phyloP scores from a whole-genome alignment of 2,329 filamentous ascomycete genomes.

The Volutella citrinella region DNA sequence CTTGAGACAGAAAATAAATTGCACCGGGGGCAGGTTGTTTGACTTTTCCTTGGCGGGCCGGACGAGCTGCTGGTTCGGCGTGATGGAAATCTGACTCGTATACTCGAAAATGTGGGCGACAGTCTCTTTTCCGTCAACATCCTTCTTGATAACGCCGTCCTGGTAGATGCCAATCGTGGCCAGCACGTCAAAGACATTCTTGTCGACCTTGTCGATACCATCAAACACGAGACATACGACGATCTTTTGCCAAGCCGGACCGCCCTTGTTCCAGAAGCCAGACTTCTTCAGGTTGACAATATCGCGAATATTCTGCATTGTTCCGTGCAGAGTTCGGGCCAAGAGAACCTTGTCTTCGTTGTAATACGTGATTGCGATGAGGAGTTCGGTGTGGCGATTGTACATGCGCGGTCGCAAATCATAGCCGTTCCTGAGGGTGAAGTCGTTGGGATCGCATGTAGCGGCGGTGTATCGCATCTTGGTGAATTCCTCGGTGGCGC shows the following conservation, averaged over 20 bases:
- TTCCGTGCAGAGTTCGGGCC: constrained; percentile 82
- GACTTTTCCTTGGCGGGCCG: constrained; percentile 79
- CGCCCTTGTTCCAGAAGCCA: constrained; percentile 95
- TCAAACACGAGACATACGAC: constrained; percentile 92
- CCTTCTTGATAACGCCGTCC: constrained; percentile 93
- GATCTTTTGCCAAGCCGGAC: constrained; percentile 95
- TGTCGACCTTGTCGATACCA: constrained; percentile 91
- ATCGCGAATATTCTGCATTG: constrained; percentile 94
- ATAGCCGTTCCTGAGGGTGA: constrained; percentile 93
- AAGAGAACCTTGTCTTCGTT: constrained; percentile 92
- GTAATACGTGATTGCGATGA: constrained; percentile 95
- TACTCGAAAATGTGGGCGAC: constrained; percentile 94
- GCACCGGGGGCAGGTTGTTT: constrained; percentile 79
- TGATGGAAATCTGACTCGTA: constrained; percentile 89
- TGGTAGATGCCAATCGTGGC: constrained; percentile 93
- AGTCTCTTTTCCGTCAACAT: constrained; percentile 89
- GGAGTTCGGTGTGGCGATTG: constrained; percentile 87
- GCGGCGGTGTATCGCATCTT: constrained; percentile 95
- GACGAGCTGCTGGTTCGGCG: constrained; percentile 85
- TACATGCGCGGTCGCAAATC: constrained; percentile 93
- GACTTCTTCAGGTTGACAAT: constrained; percentile 95
- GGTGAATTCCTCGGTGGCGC: constrained; percentile 85
- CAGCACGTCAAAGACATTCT: constrained; percentile 81
- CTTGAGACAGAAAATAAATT: constrained; percentile 97
- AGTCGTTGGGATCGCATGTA: constrained; percentile 91